Evolutionary conservation across 495 filamentous ascomycete genomes (phyloP), one percentile per base, ranked within the genome.

Genomic region (Lichenothelia convexa): DNA sequence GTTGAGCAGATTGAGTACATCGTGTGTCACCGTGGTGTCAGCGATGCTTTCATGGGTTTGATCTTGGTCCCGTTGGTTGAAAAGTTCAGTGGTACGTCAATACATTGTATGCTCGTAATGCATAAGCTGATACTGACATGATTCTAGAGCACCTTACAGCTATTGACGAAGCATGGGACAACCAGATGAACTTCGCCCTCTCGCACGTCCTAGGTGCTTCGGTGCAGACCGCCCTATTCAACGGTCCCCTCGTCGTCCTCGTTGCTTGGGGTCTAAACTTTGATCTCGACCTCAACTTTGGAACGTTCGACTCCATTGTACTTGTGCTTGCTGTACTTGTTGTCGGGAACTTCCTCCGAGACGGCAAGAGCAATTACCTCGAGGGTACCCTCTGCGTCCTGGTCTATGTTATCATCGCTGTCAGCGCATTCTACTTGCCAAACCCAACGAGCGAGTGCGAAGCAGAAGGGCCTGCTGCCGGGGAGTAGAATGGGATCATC

Each of bases 191-290:
- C 60, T 89, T 91, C 54, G 86, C 87, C 0, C 69, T 95, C 5
- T 75, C 80, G 31, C 83, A 93, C 57, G 79, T 89, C 36, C 72
- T 95, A 27, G 85, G 81, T 13, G 73, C 82, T 9, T 82, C 78
- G 3, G 77, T 93, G 32, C 87, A 93, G 51, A 95, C 87, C 0
- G 83, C 85, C 8, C 66, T 93, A 24, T 65, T 95, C 46, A 93
- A 93, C 48, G 79, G 77, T 0, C 84, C 86, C 6, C 65, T 93
- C 6, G 75, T 82, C 17, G 70, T 93, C 26, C 62, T 93, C 21
- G 75, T 89, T 21, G 82, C 79, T 26, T 95, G 86, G 86, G 73
- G 79, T n/a, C 53, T 80, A 1, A 55, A 46, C 20, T 71, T 70
- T 42, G 46, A 61, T 15, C 80, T 95, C 74, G 73, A 77, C 35